Base-by-base conservation (phyloP, 1,284 basidiomycete genomes). In the Clitocybe nebularis region DNA sequence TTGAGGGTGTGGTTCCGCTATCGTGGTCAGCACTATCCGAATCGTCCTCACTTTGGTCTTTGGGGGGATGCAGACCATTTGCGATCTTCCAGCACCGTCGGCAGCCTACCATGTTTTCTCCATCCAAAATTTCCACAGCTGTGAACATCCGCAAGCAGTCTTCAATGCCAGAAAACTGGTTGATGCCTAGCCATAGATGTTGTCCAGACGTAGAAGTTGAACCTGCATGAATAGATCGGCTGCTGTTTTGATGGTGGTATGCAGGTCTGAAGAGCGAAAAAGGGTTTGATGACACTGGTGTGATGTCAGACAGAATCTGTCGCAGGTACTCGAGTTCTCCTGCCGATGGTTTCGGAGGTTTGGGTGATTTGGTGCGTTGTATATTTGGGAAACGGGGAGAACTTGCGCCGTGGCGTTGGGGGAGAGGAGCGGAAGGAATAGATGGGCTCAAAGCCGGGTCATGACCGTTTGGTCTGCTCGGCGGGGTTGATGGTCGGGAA, bases 41-140 rank as follows among this genome's bases (percentile, higher is more conserved):
- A 40, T 65, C 68, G 20, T 67, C 61, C 10, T 62, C 66, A 2
- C 61, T 59, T 6, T 59, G 63, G 21, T 47, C 61, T 7, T 62
- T 50, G 8, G 69, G 60, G 14, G 30, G 28, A 55, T 77, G 74
- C 43, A 71, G 53, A 7, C 84, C 84, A 54, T 90, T 80, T 32
- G 77, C 80, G 35, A 87, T 79, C 66, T 92, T 90, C 93, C 93
- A 97, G 66, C 93, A 97, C 44, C 86, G 77, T 53, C 88, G 77
- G 62, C 93, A 97, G 0, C 92, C 90, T 48, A 96, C 94, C 67
- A 84, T 87, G 56, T 97, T 96, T 52, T 95, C 92, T 0, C 91
- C 92, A 51, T 96, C 90, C 21, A 97, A 67, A 5, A 92, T 79
- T 58, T 97, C 93, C 14, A 95, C 92, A 3, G 84, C 73, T 0